Evolutionary conservation across 495 filamentous ascomycete species (phyloP), one percentile per base, ranked within the genome.

Genomic region (Aspergillus avenaceus): DNA sequence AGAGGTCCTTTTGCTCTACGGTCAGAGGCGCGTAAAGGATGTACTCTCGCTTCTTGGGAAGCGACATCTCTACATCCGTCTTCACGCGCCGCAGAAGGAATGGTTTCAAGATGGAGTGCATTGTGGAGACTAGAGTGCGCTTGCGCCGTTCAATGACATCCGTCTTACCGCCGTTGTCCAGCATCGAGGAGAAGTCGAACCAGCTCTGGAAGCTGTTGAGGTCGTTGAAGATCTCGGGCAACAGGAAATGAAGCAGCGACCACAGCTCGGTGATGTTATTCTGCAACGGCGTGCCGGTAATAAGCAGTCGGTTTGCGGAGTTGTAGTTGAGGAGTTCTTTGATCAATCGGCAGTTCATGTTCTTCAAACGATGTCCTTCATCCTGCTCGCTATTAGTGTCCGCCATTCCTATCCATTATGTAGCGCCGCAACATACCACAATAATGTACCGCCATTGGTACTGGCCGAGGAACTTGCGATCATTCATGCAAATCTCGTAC

Each of bases 11-110:
- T 59, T 98, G 93, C 48, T 87, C 86, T 13, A 84, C 73, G 0
- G 90, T 95, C 54, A 98, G 78, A 0, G 91, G 93, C 4, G 93
- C 91, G 51, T 88, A 97, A 5, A 98, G 69, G 16, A 98, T 85
- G 61, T 98, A 98, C 64, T 98, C 93, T 27, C 93, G 82, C 72
- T 98, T 98, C 67, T 90, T 90, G 0, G 93, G 93, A n/a, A 98
- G 69, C 41, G 85, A 78, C 16, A 81, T 84, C 60, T 95, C 90
- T 2, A 98, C 93, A 65, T 98, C 93, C 1, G 88, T 84, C 68
- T 98, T 98, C 47, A 97, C 79, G 23, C 93, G 78, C 7, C 93
- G 81, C 8, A 98, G 73, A 0, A 98, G 77, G 55, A 98, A 87
- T 0, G 93, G 93, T 53, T 97, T 95, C 1, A 98, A 70, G 25